Base-by-base conservation (phyloP, 2,329 filamentous ascomycete genomes). In the Fusarium sp. region DNA sequence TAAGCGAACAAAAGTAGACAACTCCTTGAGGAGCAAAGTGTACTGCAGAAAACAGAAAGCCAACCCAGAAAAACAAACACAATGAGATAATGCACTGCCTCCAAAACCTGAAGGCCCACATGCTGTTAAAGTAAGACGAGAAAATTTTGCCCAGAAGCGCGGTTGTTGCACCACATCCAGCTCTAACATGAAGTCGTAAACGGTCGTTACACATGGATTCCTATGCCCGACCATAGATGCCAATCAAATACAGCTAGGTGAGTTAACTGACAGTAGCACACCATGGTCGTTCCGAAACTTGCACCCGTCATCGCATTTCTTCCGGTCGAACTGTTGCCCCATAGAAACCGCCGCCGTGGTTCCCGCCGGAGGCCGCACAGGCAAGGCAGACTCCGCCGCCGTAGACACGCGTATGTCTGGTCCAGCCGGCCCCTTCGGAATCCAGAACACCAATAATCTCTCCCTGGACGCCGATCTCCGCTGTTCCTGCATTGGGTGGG, bases 371-470 rank as follows among this genome's bases (percentile, higher is more conserved):
- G 11, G 84, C 85, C 41, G 84, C 78, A 68, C 87, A 89, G 2
- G 86, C 86, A 41, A 88, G 80, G 66, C 87, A 89, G 4, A 85
- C 82, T 8, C 87, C 86, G 62, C 87, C 87, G 28, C 86, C 86
- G 67, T 88, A 89, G 27, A 89, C 87, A 27, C 86, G 83, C 18
- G 87, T 89, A 74, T 89, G 87, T 40, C 86, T 82, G 71, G 82
- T 85, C 87, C 86, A 89, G 43, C 82, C 82, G 20, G 82, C 80
- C 7, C 84, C 85, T 14, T 81, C 78, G 59, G 80, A 80, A 72
- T 87, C 82, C 59, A 83, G 77, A 14, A 83, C 79, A 11, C 83
- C 84, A 42, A 87, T 80, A 58, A 86, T 84, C 72, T 88, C 85
- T 28, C 84, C 86, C 48, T 84, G 80, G 7, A 86, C 78, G 53